These are phyloP conservation scores for Arabis alpina DNA, from an alignment of 345 rosid species.

Conservation along the genomic window DNA sequence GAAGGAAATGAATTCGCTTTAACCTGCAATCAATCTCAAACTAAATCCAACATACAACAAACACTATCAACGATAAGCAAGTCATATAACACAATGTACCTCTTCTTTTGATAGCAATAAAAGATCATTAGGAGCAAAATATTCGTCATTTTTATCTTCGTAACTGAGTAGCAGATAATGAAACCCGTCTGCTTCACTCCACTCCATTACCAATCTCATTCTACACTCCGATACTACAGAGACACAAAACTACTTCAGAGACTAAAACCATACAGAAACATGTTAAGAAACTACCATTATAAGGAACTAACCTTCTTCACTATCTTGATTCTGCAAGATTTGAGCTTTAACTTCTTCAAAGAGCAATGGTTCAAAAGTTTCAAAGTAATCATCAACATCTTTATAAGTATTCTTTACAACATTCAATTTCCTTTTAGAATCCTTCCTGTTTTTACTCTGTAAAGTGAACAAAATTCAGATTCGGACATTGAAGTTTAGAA, in stretches of 20 bases:
- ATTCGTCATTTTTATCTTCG: conserved; percentile 56
- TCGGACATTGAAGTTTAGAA: too few species aligned
- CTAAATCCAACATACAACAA: conserved; percentile 2
- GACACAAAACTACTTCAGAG: neutral
- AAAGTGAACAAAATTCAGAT: neutral
- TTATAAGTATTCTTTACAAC: conserved; percentile 64
- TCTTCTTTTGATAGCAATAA: conserved; percentile 75
- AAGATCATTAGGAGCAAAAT: conserved; percentile 77
- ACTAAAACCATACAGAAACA: neutral
- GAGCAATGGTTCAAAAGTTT: conserved; percentile 79
- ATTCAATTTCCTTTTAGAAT: conserved; percentile 41
- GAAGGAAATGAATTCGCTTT: conserved; percentile 58
- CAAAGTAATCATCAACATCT: conserved; percentile 73
- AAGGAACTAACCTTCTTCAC: conserved; percentile 58
- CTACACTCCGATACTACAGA: conserved; percentile 58
- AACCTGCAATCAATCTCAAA: conserved; percentile 52
- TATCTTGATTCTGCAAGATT: conserved; percentile 70
- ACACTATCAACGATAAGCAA: too few species aligned
- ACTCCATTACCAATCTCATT: conserved; percentile 72
- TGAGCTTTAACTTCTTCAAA: conserved; percentile 92
- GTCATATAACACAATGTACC: conserved; percentile 44
- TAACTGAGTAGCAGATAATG: conserved; percentile 63
- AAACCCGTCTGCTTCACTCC: conserved; percentile 78
- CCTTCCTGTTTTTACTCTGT: conserved; percentile 43
- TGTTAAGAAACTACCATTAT: conserved; percentile 1